Evolutionary conservation across 768 basidiomycete species (phyloP), one percentile per base, ranked within the genome.

Genomic region (Mycena pura): DNA sequence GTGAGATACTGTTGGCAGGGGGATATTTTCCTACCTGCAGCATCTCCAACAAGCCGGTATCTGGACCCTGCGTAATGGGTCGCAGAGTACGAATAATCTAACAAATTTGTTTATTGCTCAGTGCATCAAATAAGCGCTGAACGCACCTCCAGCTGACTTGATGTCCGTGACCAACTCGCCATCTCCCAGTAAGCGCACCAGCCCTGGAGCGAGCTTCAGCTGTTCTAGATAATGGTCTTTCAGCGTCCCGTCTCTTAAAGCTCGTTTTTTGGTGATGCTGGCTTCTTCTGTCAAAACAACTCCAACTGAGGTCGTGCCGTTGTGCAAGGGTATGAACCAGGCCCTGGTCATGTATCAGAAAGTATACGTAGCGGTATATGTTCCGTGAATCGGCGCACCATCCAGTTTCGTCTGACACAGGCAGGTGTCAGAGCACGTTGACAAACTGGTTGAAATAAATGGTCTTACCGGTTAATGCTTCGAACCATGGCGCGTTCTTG

Each of bases 351-450:
- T n/a, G n/a, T n/a, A n/a, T n/a, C n/a, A n/a, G n/a, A n/a, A n/a
- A n/a, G n/a, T n/a, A n/a, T n/a, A n/a, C n/a, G n/a, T n/a, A n/a
- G n/a, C n/a, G n/a, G n/a, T n/a, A n/a, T n/a, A n/a, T n/a, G n/a
- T n/a, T n/a, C n/a, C n/a, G n/a, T n/a, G n/a, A n/a, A n/a, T n/a
- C n/a, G 24, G 28, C 44, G 25, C 22, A 45, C 51, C 84, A 85
- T 7, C 84, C 84, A 21, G 78, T 77, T 62, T 84, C 81, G 40
- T 84, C 84, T 83, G 25, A 47, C n/a, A n/a, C n/a, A n/a, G 41
- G 31, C n/a, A n/a, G n/a, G n/a, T n/a, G n/a, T n/a, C n/a, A n/a
- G n/a, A n/a, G n/a, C n/a, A n/a, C n/a, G n/a, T n/a, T n/a, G n/a
- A n/a, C n/a, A n/a, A n/a, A n/a, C n/a, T n/a, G n/a, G n/a, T n/a